A percentile compares a stretch with the other conserved stretches of the same genome.
Conservation (phyloP, 805 yeast species). For the Kregervanrija fluxuum region DNA sequence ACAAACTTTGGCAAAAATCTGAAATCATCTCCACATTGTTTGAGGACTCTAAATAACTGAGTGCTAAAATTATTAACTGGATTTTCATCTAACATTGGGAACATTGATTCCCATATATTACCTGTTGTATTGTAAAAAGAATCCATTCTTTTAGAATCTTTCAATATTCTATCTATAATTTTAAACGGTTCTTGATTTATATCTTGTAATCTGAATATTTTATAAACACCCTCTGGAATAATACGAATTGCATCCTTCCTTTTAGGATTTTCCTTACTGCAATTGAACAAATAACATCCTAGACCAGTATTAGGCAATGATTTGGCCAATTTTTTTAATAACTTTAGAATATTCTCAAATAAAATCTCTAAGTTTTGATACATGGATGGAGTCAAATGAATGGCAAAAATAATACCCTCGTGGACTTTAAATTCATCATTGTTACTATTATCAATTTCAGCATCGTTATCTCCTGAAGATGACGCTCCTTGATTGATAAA, state of each 20-base stretch:
- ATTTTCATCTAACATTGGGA: conserved; percentile 20
- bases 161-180: conserved; percentile 40
- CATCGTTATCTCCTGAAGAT: too few relatives aligned
- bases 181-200: conserved; percentile 55
- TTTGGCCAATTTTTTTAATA: conserved; percentile 60
- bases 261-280: conserved; percentile 20
- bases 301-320: conserved; percentile 63
- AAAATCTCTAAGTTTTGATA: conserved; percentile 33
- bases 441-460: background rate
- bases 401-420: conserved; percentile 58
- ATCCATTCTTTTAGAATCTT: conserved; percentile 28
- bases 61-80: conserved; percentile 21
- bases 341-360: conserved; percentile 48
- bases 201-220: conserved; percentile 45
- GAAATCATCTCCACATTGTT: conserved; percentile 50
- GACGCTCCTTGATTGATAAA: too few relatives aligned
- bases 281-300: conserved; percentile 62
- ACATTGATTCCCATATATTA: conserved; percentile 17
- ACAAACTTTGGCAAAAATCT: conserved; percentile 31
- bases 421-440: conserved; percentile 38
- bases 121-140: conserved; percentile 1
- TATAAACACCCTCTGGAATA: conserved; percentile 36
- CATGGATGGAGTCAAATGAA: conserved; percentile 50
- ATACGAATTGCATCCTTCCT: background rate
- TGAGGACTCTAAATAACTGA: conserved; percentile 39